phyloP scores from a whole-genome alignment of 2,329 filamentous ascomycete genomes.

The Thielaviopsis punctulata region DNA sequence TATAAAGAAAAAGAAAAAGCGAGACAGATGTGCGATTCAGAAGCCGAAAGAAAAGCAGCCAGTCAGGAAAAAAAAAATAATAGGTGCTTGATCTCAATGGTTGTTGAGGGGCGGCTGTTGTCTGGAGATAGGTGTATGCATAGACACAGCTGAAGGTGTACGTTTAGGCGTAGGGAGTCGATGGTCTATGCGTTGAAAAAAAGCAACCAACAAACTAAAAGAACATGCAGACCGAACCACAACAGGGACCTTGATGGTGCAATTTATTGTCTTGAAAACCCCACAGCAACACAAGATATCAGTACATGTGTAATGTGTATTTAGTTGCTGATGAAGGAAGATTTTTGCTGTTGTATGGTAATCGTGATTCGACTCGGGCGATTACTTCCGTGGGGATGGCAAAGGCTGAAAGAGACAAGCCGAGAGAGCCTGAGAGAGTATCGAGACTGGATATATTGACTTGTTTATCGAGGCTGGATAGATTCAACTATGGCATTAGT shows the following conservation, averaged over 20 bases:
- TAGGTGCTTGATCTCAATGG: neutral
- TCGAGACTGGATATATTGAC: too few species aligned
- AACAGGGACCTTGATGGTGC: neutral
- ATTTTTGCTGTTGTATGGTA: too few species aligned
- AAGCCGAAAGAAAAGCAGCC: neutral
- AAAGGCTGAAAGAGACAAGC: too few species aligned
- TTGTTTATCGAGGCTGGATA: too few species aligned
- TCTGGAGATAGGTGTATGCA: neutral
- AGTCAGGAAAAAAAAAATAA: neutral
- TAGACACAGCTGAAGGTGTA: neutral
- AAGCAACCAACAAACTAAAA: neutral
- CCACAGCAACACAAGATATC: neutral
- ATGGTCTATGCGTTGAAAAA: neutral
- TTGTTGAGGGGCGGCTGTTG: neutral
- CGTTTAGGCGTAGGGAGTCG: neutral
- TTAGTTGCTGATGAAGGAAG: neutral
- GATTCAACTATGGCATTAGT: too few species aligned
- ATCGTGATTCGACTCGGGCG: too few species aligned
- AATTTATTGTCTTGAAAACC: neutral
- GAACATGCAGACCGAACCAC: neutral
- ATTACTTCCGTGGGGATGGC: too few species aligned
- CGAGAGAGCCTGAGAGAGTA: too few species aligned
- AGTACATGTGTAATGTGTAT: neutral
- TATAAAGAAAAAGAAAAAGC: neutral
- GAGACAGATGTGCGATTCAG: neutral